Evolutionary conservation across 169 alveolate species (phyloP).

Genomic region (Plasmodium sp.): DNA sequence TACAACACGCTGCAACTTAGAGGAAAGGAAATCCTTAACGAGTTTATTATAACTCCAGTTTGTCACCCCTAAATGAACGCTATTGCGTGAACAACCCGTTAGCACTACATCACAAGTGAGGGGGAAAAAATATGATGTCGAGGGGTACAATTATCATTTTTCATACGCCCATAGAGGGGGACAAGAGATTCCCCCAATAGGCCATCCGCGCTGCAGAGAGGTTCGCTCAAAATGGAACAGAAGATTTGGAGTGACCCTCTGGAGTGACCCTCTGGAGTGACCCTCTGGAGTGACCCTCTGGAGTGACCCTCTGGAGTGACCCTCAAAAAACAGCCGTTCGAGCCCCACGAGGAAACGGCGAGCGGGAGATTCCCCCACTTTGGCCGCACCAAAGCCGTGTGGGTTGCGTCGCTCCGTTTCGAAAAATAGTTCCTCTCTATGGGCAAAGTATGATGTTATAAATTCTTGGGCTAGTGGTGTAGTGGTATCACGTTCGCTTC

Average conservation of each 20-base stretch:
- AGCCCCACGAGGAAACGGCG: background rate
- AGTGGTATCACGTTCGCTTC: constrained; percentile 98
- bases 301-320: background rate
- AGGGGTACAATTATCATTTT: background rate
- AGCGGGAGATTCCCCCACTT: background rate
- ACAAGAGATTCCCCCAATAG: background rate
- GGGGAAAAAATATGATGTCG: background rate
- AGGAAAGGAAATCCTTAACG: background rate
- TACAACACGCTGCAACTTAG: background rate
- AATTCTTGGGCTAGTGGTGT: constrained; percentile 93
- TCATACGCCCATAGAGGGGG: background rate
- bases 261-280: background rate
- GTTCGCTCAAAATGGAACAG: background rate
- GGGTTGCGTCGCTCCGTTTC: background rate
- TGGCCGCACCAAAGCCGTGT: background rate
- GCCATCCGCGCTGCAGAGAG: background rate
- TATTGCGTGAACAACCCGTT: background rate
- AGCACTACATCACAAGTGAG: background rate
- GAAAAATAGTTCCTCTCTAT: background rate
- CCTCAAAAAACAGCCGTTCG: background rate
- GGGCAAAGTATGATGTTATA: background rate
- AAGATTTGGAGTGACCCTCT: background rate
- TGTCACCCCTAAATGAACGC: background rate
- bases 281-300: background rate
- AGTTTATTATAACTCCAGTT: background rate